These are phyloP conservation scores for Artemisia argyi DNA, from an alignment of 129 eudicot species.

Conservation along the genomic window DNA sequence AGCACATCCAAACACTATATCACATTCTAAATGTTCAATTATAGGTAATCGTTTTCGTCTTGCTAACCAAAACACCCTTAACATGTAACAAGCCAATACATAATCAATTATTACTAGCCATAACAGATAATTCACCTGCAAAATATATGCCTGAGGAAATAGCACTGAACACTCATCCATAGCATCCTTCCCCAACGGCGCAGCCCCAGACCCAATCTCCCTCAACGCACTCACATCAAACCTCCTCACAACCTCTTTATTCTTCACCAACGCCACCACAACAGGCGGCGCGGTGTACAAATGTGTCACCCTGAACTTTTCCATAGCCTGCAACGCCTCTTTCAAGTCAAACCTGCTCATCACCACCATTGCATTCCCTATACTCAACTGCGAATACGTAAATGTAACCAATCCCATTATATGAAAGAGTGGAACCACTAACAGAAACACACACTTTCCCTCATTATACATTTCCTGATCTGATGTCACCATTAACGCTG, in stretches of 20 bases:
- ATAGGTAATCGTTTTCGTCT: too few species aligned
- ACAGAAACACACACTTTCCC: constrained; percentile 30
- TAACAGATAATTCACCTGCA: constrained; percentile 28
- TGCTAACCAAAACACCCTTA: too few species aligned
- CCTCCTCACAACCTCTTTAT: constrained; percentile 20
- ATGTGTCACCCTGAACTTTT: constrained; percentile 34
- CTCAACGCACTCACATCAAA: constrained; percentile 26
- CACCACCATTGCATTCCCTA: constrained; percentile 41
- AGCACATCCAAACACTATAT: too few species aligned
- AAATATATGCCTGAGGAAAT: constrained; percentile 23
- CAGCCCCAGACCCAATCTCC: constrained; percentile 40
- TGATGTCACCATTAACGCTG: constrained; percentile 35
- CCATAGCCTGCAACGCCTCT: constrained; percentile 33
- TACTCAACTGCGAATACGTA: constrained; percentile 25
- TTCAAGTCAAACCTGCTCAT: constrained; percentile 37
- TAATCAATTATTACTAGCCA: too few species aligned
- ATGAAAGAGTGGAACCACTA: constrained; percentile 45
- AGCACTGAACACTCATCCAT: constrained; percentile 33
- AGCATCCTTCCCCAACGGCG: constrained; percentile 40
- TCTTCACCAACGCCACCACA: constrained; percentile 35
- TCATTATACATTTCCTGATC: constrained; percentile 25
- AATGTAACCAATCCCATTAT: constrained; percentile 30
- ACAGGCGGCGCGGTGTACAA: constrained; percentile 38
- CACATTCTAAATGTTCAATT: too few species aligned
- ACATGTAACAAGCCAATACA: too few species aligned